A percentile compares a stretch with the other conserved stretches of the same genome.
phyloP scores from a whole-genome alignment of 441 rosid species.

The Viola pubescens region DNA sequence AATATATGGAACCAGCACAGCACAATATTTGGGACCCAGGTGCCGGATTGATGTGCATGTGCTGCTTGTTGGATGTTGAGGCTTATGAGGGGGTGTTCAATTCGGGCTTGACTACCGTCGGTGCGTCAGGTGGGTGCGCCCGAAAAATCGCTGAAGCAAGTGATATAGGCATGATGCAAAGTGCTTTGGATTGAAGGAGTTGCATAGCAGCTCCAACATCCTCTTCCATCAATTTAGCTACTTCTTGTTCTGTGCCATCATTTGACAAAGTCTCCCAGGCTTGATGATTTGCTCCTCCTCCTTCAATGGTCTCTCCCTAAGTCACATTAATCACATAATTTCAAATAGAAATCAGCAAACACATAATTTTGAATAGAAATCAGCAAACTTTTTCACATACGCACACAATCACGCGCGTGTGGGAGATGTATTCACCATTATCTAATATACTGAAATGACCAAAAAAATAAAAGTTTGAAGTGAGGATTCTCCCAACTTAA shows the following conservation, averaged over 20 bases:
- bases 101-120: conserved; percentile 65
- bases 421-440: background rate
- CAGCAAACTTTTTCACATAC: too few relatives aligned
- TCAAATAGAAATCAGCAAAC: conserved; percentile 3
- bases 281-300: conserved; percentile 53
- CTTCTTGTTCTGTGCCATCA: conserved; percentile 84
- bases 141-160: conserved; percentile 80
- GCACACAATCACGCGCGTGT: too few relatives aligned
- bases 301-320: conserved; percentile 66
- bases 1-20: background rate
- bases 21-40: conserved; percentile 16
- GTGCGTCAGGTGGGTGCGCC: conserved; percentile 60
- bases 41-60: conserved; percentile 5
- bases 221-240: conserved; percentile 96
- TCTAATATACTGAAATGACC: background rate
- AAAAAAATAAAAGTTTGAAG: background rate
- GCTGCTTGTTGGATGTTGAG: background rate
- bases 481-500: background rate
- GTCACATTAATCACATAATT: conserved; percentile 10
- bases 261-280: conserved; percentile 97
- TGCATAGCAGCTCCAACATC: conserved; percentile 94
- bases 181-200: conserved; percentile 90
- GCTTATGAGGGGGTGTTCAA: conserved; percentile 48
- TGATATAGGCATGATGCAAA: conserved; percentile 96
- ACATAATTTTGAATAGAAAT: background rate